These are phyloP conservation scores for Conticribra weissflogii DNA, from an alignment of 108 stramenopile species.

Conservation along the genomic window DNA sequence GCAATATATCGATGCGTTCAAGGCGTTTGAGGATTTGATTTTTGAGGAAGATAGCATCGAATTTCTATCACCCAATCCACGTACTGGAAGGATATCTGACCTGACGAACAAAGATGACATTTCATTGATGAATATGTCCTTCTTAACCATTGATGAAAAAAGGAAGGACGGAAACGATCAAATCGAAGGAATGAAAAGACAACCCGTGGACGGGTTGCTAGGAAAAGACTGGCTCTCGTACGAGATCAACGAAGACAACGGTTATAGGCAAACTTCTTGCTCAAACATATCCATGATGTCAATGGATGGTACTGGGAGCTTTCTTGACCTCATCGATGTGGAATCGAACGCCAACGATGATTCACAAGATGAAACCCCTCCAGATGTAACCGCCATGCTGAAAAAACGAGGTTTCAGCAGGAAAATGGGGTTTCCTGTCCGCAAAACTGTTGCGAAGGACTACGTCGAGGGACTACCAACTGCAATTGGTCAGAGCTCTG, in stretches of 20 bases:
- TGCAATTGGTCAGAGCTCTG: constrained; percentile 7
- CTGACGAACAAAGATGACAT: constrained; percentile 6
- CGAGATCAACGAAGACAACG: constrained; percentile 1
- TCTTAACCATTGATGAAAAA: constrained; percentile 22
- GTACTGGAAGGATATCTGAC: neutral
- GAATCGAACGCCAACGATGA: neutral
- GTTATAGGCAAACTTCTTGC: neutral
- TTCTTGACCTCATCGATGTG: constrained; percentile 5
- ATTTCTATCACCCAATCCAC: neutral
- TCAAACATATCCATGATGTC: constrained; percentile 9
- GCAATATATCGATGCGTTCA: constrained; percentile 13
- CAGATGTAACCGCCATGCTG: too few species aligned
- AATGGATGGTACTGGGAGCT: constrained; percentile 8
- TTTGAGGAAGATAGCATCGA: constrained; percentile 31
- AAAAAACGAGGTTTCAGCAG: too few species aligned
- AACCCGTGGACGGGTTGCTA: too few species aligned
- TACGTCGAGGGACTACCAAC: constrained; percentile 7
- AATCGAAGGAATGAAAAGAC: neutral
- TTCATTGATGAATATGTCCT: constrained; percentile 41
- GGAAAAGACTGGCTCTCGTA: too few species aligned
- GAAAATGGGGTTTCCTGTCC: constrained; percentile 32
- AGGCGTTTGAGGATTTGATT: constrained; percentile 39
- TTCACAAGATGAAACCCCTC: too few species aligned
- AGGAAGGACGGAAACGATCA: neutral
- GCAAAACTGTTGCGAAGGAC: constrained; percentile 4